phyloP scores from a whole-genome alignment of 768 basidiomycete genomes.

The Hortiboletus campestris region DNA sequence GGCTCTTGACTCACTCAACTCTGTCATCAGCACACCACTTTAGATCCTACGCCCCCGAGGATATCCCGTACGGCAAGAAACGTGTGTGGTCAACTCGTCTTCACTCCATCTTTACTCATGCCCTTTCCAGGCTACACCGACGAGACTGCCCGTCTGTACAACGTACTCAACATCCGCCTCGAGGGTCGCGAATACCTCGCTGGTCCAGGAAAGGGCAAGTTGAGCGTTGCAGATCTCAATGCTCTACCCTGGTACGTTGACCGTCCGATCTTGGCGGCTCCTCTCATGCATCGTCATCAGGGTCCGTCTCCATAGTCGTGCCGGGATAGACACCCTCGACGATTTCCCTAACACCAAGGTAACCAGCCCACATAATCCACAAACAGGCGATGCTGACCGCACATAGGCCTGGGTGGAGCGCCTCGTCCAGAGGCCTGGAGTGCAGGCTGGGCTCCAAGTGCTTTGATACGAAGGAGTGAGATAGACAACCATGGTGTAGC shows the following conservation, averaged over 20 bases:
- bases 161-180: conserved; percentile 81
- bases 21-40: conserved; percentile 62
- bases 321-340: conserved; percentile 56
- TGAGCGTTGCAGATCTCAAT: conserved; percentile 73
- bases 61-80: conserved; percentile 67
- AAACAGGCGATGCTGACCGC: not conserved
- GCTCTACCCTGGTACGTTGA: conserved; percentile 54
- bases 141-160: conserved; percentile 80
- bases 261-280: not conserved
- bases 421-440: conserved; percentile 19
- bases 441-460: conserved; percentile 23
- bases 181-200: conserved; percentile 73
- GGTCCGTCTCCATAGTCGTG: conserved; percentile 48
- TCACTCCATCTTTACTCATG: not conserved
- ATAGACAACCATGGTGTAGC: not conserved
- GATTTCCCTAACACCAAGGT: conserved; percentile 66
- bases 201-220: conserved; percentile 68
- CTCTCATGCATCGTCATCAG: conserved; percentile 33
- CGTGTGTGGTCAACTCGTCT: conserved; percentile 35
- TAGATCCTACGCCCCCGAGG: conserved; percentile 57
- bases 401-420: conserved; percentile 33
- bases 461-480: not conserved
- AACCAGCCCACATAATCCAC: not conserved
- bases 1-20: conserved; percentile 8
- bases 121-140: conserved; percentile 62